Conservation (phyloP, 2,329 filamentous ascomycete genomes). For the Cryphonectria japonica region DNA sequence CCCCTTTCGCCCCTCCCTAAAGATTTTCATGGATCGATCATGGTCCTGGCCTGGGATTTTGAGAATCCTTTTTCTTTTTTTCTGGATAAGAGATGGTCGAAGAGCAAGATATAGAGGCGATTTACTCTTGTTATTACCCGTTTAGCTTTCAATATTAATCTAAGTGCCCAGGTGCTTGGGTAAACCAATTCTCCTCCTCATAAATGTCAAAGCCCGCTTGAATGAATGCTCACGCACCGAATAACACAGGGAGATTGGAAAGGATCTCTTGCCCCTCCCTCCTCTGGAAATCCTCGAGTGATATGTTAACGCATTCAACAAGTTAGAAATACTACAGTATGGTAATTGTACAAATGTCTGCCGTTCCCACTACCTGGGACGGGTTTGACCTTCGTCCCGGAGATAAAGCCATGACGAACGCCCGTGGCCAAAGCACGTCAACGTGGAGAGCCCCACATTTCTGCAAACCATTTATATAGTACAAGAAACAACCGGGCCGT, state of each 20-base stretch:
- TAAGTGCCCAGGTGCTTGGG: too few species aligned
- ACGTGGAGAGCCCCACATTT: background rate
- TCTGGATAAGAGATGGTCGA: background rate
- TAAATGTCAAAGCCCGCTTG: too few species aligned
- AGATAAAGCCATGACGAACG: slow-evolving; percentile 17
- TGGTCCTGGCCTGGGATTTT: background rate
- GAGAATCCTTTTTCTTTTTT: too few species aligned
- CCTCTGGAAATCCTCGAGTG: background rate
- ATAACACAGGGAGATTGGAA: background rate
- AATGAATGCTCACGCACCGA: background rate
- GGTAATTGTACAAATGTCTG: background rate
- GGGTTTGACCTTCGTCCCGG: background rate
- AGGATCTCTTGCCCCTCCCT: too few species aligned
- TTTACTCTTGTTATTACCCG: background rate
- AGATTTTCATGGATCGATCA: slow-evolving; percentile 5
- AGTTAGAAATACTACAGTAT: background rate
- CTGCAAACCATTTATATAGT: background rate
- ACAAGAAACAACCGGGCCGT: background rate
- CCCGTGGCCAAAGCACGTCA: slow-evolving; percentile 20
- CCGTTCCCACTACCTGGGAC: background rate
- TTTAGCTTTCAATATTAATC: background rate
- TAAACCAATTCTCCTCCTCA: too few species aligned
- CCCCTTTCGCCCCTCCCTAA: background rate
- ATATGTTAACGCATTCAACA: background rate
- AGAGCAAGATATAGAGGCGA: background rate